Percentiles rank a stretch among this genome's conserved stretches.
Evolutionary conservation across 345 rosid species (phyloP).

Genomic region (Populus simonii): DNA sequence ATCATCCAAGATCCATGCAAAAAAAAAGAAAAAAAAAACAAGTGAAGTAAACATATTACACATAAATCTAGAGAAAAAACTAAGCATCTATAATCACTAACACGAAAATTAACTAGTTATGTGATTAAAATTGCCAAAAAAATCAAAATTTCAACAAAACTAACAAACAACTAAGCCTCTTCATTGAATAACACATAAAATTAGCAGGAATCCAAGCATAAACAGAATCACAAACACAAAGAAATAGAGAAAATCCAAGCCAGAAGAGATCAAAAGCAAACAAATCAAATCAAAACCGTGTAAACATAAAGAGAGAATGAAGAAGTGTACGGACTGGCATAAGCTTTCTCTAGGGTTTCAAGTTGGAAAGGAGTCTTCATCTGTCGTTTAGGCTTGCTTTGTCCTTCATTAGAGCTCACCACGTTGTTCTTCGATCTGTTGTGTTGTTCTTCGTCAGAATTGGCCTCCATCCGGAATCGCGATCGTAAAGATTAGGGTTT

Average conservation of each 20-base stretch:
- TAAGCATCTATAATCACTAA: background rate
- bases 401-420: conserved; percentile 43
- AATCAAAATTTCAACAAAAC: background rate
- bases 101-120: background rate
- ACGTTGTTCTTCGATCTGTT: conserved; percentile 14
- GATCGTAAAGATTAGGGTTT: conserved; percentile 14
- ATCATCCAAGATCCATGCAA: background rate
- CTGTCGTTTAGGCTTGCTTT: conserved; percentile 83
- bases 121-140: background rate
- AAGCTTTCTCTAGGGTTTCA: conserved; percentile 79
- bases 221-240: background rate
- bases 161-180: background rate
- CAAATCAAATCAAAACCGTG: conserved; percentile 7
- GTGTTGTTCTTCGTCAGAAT: conserved; percentile 56
- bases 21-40: background rate
- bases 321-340: conserved; percentile 42
- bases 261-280: background rate
- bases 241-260: background rate
- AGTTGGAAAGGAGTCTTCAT: conserved; percentile 99
- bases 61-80: background rate
- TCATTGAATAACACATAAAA: background rate
- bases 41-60: background rate
- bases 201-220: background rate
- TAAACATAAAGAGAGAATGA: background rate
- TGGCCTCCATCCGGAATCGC: conserved; percentile 47